Conservation (phyloP, 2,329 filamentous ascomycete genomes). For the Ascochyta pisi region DNA sequence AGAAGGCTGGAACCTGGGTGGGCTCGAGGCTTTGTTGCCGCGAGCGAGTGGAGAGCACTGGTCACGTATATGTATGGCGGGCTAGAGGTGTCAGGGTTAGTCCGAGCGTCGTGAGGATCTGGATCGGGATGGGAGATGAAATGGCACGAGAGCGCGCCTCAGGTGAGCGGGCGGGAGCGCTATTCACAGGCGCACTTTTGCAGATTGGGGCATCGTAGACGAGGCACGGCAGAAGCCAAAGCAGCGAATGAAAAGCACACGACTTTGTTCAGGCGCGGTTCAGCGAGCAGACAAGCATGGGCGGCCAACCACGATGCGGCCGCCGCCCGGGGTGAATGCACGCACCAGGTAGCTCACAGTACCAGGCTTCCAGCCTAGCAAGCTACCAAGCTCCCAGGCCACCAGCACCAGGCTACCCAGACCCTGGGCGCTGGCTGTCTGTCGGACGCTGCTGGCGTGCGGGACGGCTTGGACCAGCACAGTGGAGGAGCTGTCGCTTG, state of each 20-base stretch:
- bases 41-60: slow-evolving; percentile 50
- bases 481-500: slow-evolving; percentile 47
- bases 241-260: slow-evolving; percentile 46
- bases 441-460: slow-evolving; percentile 47
- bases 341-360: slow-evolving; percentile 21
- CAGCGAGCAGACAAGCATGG: slow-evolving; percentile 41
- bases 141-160: slow-evolving; percentile 44
- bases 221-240: slow-evolving; percentile 50
- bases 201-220: slow-evolving; percentile 49
- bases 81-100: slow-evolving; percentile 50
- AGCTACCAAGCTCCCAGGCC: not conserved
- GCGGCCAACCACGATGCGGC: slow-evolving; percentile 39
- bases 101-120: slow-evolving; percentile 52
- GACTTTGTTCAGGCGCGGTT: slow-evolving; percentile 47
- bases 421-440: slow-evolving; percentile 43
- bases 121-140: slow-evolving; percentile 49
- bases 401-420: slow-evolving; percentile 13
- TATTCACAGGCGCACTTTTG: slow-evolving; percentile 46
- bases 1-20: slow-evolving; percentile 55
- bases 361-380: not conserved
- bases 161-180: slow-evolving; percentile 47
- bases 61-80: slow-evolving; percentile 54
- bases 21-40: slow-evolving; percentile 47
- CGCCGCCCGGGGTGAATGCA: slow-evolving; percentile 41
- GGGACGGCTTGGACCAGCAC: slow-evolving; percentile 50